A percentile compares a stretch with the other conserved stretches of the same genome.
Conservation (phyloP, 2,329 filamentous ascomycete genomes). For the Bipolaris zeicola region DNA sequence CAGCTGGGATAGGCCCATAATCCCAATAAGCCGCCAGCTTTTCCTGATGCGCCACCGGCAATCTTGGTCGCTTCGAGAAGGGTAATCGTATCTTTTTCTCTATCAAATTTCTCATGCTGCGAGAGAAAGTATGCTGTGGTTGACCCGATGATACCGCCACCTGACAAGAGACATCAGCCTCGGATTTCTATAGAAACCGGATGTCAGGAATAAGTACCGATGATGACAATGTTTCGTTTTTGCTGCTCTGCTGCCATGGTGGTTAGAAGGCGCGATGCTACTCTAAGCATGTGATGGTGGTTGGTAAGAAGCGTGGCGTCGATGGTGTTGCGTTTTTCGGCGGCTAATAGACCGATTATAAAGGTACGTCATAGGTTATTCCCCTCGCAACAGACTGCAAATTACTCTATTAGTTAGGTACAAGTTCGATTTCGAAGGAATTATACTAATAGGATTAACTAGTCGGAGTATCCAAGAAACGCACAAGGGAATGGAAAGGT, state of each 20-base stretch:
- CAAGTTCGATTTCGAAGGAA: neutral
- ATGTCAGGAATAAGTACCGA: slow-evolving; percentile 29
- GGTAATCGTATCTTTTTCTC: slow-evolving; percentile 75
- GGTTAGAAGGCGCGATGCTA: slow-evolving; percentile 17
- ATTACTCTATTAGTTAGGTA: neutral
- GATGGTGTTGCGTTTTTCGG: slow-evolving; percentile 21
- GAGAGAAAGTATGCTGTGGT: slow-evolving; percentile 92
- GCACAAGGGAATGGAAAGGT: neutral
- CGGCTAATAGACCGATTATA: slow-evolving; percentile 16
- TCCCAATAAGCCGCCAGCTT: slow-evolving; percentile 88
- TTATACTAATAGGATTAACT: neutral
- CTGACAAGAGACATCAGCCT: slow-evolving; percentile 51
- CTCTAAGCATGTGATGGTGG: slow-evolving; percentile 27
- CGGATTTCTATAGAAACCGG: slow-evolving; percentile 1
- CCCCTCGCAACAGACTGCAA: neutral
- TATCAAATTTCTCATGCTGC: slow-evolving; percentile 80
- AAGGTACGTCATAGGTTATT: slow-evolving; percentile 17
- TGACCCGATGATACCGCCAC: slow-evolving; percentile 90
- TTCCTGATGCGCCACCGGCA: slow-evolving; percentile 91
- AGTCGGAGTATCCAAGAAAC: neutral
- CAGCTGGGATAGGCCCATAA: slow-evolving; percentile 88
- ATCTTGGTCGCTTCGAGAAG: slow-evolving; percentile 85
- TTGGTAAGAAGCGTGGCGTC: slow-evolving; percentile 21
- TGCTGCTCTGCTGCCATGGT: slow-evolving; percentile 35
- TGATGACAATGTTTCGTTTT: slow-evolving; percentile 45